Evolutionary conservation across 2,329 filamentous ascomycete species (phyloP), one percentile per base, ranked within the genome.

Genomic region (Stagonosporopsis vannaccii): DNA sequence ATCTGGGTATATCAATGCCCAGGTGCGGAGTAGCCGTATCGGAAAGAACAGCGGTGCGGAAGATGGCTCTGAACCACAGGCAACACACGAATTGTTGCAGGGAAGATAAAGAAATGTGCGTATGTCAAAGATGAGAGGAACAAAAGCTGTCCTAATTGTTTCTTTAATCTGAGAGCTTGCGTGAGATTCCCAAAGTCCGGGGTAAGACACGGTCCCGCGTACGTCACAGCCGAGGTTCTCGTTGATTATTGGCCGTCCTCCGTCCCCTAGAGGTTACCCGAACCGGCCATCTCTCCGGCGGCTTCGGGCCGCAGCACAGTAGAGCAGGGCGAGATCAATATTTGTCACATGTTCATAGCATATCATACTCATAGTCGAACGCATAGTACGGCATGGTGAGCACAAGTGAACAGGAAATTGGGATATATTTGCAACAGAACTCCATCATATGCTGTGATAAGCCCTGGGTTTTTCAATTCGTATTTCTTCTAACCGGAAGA

Each of bases 401-500:
- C 35, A 26, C 20, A 43, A n/a, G 33, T 51, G 53, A 56, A 56
- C 53, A 51, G 49, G 43, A 58, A 62, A 57, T 58, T 52, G 49
- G 53, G 56, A 65, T 70, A 62, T 59, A 71, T 69, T 69, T 61
- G 63, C 59, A 62, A 59, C 58, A 68, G 59, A 71, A 71, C 70
- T 66, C 70, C 69, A 67, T 71, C 70, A 71, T 65, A 69, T 66
- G 69, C 69, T 61, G 41, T 62, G 65, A 66, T 69, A 69, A 73
- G 68, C 70, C 67, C 61, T 71, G 67, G 71, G 65, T 68, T 72
- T 75, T 73, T 74, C 67, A 71, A 73, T 72, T 71, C 67, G 66
- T 67, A 66, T 72, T 75, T 73, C 69, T 73, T 73, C 71, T 74
- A 74, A 67, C 65, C 67, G 65, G 69, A 69, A 72, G 67, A 70